Base-by-base conservation (phyloP, 495 filamentous ascomycete species). In the Penicillium ochrochloron region DNA sequence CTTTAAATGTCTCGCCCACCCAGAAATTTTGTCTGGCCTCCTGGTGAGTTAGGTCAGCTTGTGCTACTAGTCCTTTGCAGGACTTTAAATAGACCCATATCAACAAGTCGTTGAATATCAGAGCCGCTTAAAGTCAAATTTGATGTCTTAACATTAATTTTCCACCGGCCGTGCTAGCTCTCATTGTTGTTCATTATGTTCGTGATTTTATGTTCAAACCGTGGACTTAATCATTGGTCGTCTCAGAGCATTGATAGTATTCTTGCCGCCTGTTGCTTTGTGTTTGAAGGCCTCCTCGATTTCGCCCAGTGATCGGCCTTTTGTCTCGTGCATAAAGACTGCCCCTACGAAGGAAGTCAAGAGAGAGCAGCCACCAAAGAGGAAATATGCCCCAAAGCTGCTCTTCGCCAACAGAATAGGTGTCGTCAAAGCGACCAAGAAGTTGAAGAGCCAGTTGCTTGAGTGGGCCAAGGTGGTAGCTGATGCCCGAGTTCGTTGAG, bases 401-500 rank as follows among this genome's bases (percentile, higher is more conserved):
- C 80, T 85, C 6, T 78, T 79, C 0, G 83, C 82, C 15, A 91
- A 75, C 17, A 92, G 74, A 9, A 89, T 82, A 0, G 88, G 89
- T 0, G 88, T 88, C 5, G 82, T 80, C 55, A 90, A 79, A 1
- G 88, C 88, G 2, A 90, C 82, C n/a, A 90, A 67, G 70, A 85
- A 90, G 66, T 90, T 90, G 12, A 77, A 65, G 12, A 77, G 34
- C 82, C 83, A 86, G 61, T 86, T 86, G 35, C 76, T 76, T 8
- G 78, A 77, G 64, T 85, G 79, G 0, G 79, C 73, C 3, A 85
- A 65, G 11, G 77, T 75, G 1, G 78, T 82, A 1, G 84, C 83
- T 14, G 76, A 78, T 17, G 84, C 83, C 10, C 86, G 76, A 5
- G 84, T 88, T 27, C 75, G 70, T 46, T 79, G 78, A 0, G 84